Base-by-base conservation (phyloP, 2,329 filamentous ascomycete species). In the Claviceps pazoutovae region DNA sequence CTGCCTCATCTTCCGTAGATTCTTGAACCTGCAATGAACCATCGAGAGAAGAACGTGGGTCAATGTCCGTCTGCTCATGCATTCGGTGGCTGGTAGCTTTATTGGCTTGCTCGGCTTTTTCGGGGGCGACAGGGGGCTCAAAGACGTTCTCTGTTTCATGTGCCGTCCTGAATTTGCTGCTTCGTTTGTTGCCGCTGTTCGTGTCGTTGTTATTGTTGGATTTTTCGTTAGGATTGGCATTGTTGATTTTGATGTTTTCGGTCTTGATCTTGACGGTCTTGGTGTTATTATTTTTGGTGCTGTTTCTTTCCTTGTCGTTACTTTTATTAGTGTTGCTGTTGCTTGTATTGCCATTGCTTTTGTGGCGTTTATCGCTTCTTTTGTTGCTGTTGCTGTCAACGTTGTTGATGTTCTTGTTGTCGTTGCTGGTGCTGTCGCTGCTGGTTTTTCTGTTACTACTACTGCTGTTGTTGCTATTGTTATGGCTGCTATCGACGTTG, bases 1-100 rank as follows among this genome's bases (percentile, higher is more conserved):
- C 69, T 4, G 61, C 60, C 19, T 66, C 58, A 7, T 66, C 58
- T 9, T 66, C 63, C 36, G 56, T 54, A 11, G 58, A 56, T 43
- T 56, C 49, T 1, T 55, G 34, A 5, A 23, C n/a, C 34, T 45
- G 23, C 9, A 30, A 19, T 8, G n/a, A 17, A 11, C 38, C 47
- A n/a, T 46, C 9, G 8, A 39, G 42, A 16, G 49, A 21, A 36
- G 45, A 38, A 11, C 38, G 42, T 52, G 47, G 19, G 19, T 46
- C 14, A 14, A 23, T 16, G 30, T 48, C 34, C 14, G 8, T 16
- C 30, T 3, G 21, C 13, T 42, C 34, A 36, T 34, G 21, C 5
- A 26, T 36, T 9, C 21, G 21, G 13, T 36, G 6, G 14, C 13
- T 19, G n/a, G 9, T 44, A 16, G 42, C 30, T 21, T 45, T 34